phyloP scores from a whole-genome alignment of 139 green algal species.

The Chlamydomonas sp. region DNA sequence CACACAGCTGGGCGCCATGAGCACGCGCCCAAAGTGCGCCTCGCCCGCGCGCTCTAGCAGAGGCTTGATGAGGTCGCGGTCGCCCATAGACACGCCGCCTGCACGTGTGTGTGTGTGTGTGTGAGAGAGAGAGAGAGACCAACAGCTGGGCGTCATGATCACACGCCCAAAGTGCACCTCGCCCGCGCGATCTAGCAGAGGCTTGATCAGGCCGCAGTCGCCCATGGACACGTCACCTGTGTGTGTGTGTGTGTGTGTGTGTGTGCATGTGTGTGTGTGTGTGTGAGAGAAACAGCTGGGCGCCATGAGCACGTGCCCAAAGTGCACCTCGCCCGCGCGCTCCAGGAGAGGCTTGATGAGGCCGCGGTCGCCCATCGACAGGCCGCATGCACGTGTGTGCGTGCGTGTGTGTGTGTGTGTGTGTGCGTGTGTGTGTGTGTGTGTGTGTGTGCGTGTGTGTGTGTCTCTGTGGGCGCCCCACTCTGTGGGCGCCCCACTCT shows the following conservation, averaged over 20 bases:
- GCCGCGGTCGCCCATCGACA: constrained; percentile 95
- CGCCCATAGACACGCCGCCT: constrained; percentile 96
- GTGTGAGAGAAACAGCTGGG: constrained; percentile 29
- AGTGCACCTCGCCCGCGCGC: constrained; percentile 76
- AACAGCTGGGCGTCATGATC: too few relatives aligned
- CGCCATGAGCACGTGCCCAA: constrained; percentile 90
- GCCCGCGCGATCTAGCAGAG: too few relatives aligned
- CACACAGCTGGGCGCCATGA: constrained; percentile 99
- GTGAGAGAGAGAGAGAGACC: not conserved
- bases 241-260: too few relatives aligned
- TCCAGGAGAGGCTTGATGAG: constrained; percentile 91
- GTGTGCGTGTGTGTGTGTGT: too few relatives aligned
- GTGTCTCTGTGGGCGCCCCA: too few relatives aligned
- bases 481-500: too few relatives aligned
- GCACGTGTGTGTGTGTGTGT: constrained; percentile 5
- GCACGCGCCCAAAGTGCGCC: constrained; percentile 84
- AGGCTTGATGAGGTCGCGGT: constrained; percentile 91
- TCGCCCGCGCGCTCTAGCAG: constrained; percentile 72
- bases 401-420: too few relatives aligned
- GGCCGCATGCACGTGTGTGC: constrained; percentile 76
- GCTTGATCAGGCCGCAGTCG: too few relatives aligned
- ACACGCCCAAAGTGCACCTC: too few relatives aligned
- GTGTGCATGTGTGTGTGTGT: not conserved
- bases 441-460: too few relatives aligned
- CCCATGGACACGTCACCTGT: too few relatives aligned